Evolutionary conservation across 305 asterid species (phyloP), one percentile per base, ranked within the genome.

Genomic region (Plantago coronopus): DNA sequence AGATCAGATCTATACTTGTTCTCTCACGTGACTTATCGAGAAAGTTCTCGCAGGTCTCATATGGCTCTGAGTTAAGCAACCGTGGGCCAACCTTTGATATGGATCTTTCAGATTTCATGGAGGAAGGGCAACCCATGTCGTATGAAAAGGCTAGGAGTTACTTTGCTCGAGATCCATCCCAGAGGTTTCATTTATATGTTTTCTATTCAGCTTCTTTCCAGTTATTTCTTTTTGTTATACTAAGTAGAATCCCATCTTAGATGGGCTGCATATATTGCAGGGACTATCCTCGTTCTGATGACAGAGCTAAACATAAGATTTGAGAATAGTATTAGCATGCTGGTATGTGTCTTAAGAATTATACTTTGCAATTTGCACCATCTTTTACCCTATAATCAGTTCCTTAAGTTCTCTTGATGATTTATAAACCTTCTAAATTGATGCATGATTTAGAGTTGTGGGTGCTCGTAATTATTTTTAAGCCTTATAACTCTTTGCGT

Each of bases 41-140:
- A n/a, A n/a, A n/a, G n/a, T 67, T 65, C 53, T 65, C 57, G 68
- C 69, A 94, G 99, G 99, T 94, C 68, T 94, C 99, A 29, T 94
- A 82, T 71, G 97, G 99, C 62, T 87, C 99, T 66, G 99, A 94
- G 64, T 66, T 94, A 69, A 94, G 99, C 83, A 94, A 94, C 57
- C 97, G 99, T 29, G 96, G 99, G 62, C 99, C 99, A 37, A 94
- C 99, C 27, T 94, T 94, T 76, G 99, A 94, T 72, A 94, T 94
- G 99, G 91, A 94, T 71, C 62, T 94, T 50, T 89, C 95, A 3
- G 99, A 94, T 76, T 90, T 94, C 78, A 68, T 87, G 82, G 99
- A 89, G 54, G 95, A 91, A 43, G 93, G 80, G 13, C 72, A 81
- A 61, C 93, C 88, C 25, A 82, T 87, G 72, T 83, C 96, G 13